Percentiles rank a stretch among this genome's conserved stretches.
phyloP scores from a whole-genome alignment of 805 yeast genomes.

The Babjeviella inositovora region DNA sequence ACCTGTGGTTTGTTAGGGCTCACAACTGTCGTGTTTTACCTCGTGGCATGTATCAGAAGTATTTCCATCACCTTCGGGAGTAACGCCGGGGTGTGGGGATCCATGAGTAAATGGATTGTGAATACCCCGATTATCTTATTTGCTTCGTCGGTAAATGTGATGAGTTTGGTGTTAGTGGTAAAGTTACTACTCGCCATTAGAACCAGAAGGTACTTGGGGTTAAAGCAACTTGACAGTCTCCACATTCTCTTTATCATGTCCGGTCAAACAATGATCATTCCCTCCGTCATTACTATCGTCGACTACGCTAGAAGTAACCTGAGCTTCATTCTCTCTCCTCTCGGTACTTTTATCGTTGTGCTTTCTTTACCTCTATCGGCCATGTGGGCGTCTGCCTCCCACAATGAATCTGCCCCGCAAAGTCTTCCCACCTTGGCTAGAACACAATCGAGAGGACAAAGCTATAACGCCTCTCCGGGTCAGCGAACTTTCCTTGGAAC shows the following conservation, averaged over 20 bases:
- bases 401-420: slow-evolving; percentile 28
- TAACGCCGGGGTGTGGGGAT: slow-evolving; percentile 4
- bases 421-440: too few species aligned
- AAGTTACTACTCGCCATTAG: slow-evolving; percentile 58
- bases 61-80: slow-evolving; percentile 15
- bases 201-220: slow-evolving; percentile 61
- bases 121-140: slow-evolving; percentile 48
- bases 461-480: too few species aligned
- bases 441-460: too few species aligned
- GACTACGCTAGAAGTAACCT: slow-evolving; percentile 23
- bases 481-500: too few species aligned
- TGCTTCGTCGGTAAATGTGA: slow-evolving; percentile 49
- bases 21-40: slow-evolving; percentile 42
- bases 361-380: slow-evolving; percentile 71
- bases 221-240: slow-evolving; percentile 68
- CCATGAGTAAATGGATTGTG: slow-evolving; percentile 18
- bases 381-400: slow-evolving; percentile 73
- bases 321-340: slow-evolving; percentile 27
- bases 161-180: slow-evolving; percentile 40
- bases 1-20: slow-evolving; percentile 27
- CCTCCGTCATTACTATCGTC: slow-evolving; percentile 50
- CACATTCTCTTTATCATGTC: slow-evolving; percentile 74
- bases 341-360: slow-evolving; percentile 48
- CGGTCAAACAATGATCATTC: slow-evolving; percentile 67
- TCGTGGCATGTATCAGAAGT: slow-evolving; percentile 30